A percentile compares a stretch with the other conserved stretches of the same genome.
These are phyloP conservation scores for Wickerhamomyces bovis DNA, from an alignment of 805 yeast genomes.

Conservation along the genomic window DNA sequence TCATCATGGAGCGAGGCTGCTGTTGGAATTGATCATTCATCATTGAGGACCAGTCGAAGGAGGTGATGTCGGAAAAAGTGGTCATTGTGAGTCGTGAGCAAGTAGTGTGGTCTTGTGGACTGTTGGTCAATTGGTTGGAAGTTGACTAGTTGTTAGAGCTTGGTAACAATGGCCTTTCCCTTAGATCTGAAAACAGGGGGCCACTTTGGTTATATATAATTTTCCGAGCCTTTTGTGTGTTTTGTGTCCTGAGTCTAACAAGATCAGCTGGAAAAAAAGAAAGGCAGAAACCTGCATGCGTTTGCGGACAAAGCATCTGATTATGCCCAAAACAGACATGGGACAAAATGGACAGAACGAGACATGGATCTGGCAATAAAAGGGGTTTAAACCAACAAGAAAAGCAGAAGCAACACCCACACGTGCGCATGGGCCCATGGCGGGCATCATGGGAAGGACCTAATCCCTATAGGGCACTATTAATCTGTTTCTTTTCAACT, in stretches of 20 bases:
- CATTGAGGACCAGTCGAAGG: conserved; percentile 23
- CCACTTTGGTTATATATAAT: neutral
- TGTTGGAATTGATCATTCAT: conserved; percentile 8
- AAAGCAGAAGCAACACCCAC: neutral
- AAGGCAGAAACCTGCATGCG: neutral
- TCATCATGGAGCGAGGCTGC: conserved; percentile 5
- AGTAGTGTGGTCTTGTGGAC: too few species aligned
- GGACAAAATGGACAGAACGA: neutral
- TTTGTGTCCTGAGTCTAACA: neutral
- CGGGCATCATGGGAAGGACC: neutral
- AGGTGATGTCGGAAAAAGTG: conserved; percentile 17
- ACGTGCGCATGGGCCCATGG: neutral
- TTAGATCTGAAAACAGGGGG: neutral
- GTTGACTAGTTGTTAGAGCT: neutral
- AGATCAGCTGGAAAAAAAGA: conserved; percentile 1
- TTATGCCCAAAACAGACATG: neutral
- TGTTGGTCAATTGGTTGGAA: neutral
- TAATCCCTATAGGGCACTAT: neutral
- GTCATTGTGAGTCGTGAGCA: conserved; percentile 9
- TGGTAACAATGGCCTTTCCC: too few species aligned
- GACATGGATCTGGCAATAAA: too few species aligned
- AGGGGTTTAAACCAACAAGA: too few species aligned
- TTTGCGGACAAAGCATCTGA: conserved; percentile 2
- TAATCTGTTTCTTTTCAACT: too few species aligned
- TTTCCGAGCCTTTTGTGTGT: neutral